These are phyloP conservation scores for Tuber aestivum DNA, from an alignment of 495 filamentous ascomycete genomes.

Conservation along the genomic window DNA sequence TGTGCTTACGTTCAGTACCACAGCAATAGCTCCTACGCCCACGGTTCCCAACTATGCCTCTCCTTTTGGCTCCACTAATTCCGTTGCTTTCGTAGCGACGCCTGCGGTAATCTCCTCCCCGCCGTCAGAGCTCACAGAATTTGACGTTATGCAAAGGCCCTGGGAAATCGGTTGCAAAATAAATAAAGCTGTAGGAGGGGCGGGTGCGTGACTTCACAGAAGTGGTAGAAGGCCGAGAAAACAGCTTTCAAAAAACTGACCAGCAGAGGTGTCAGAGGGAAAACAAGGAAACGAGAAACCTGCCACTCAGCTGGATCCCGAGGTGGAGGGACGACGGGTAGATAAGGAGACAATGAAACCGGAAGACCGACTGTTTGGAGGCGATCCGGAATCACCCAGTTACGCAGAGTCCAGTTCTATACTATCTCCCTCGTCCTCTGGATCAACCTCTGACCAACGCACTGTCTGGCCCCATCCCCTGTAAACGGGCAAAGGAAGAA, in stretches of 20 bases:
- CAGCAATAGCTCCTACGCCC: neutral
- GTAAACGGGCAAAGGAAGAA: slow-evolving; percentile 48
- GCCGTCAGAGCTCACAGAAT: slow-evolving; percentile 44
- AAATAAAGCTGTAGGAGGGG: slow-evolving; percentile 55
- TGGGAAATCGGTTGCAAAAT: slow-evolving; percentile 52
- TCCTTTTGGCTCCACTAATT: neutral
- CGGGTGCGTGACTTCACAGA: slow-evolving; percentile 59
- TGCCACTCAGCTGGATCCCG: neutral
- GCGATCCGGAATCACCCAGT: neutral
- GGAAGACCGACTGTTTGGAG: neutral
- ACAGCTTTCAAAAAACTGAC: slow-evolving; percentile 51
- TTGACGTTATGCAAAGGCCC: slow-evolving; percentile 52
- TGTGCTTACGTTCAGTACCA: neutral
- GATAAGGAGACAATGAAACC: neutral
- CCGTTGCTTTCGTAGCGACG: no score
- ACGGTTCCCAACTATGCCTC: neutral
- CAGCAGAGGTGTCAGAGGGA: slow-evolving; percentile 51
- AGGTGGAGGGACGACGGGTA: neutral
- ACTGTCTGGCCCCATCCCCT: slow-evolving; percentile 1
- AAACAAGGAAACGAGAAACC: no score
- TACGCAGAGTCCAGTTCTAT: no score
- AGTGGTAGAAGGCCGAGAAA: slow-evolving; percentile 54
- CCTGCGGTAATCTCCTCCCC: slow-evolving; percentile 46
- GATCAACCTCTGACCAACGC: neutral
- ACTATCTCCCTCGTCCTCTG: neutral